Percentiles rank a stretch among this genome's conserved stretches.
These are phyloP conservation scores for Pilasporangium apinafurcum DNA, from an alignment of 352 stramenopile genomes.

Conservation along the genomic window DNA sequence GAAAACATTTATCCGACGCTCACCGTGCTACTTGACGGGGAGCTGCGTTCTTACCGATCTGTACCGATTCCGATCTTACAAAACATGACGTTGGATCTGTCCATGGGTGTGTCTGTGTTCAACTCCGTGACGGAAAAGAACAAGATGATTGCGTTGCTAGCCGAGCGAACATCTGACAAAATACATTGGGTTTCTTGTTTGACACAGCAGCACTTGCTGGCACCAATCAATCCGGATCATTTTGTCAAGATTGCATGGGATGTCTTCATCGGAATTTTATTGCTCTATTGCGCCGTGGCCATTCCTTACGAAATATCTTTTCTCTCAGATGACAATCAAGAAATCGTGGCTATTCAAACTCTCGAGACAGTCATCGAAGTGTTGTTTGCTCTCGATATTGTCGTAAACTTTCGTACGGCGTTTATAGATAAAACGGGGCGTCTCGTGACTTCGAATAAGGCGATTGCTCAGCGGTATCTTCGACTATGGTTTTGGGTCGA, in stretches of 20 bases:
- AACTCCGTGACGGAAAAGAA: conserved; percentile 67
- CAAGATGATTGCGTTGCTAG: conserved; percentile 56
- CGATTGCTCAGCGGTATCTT: conserved; percentile 44
- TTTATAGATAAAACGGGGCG: conserved; percentile 28
- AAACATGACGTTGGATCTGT: conserved; percentile 59
- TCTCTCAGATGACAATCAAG: conserved; percentile 13
- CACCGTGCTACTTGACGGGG: conserved; percentile 55
- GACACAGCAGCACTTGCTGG: conserved; percentile 18
- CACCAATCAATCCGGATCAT: conserved; percentile 42
- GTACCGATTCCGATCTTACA: conserved; percentile 54
- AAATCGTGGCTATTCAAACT: conserved; percentile 8
- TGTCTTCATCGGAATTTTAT: conserved; percentile 22
- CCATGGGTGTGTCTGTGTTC: conserved; percentile 73
- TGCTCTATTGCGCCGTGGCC: conserved; percentile 47
- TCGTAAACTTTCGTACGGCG: conserved; percentile 48
- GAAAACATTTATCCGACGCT: conserved; percentile 69
- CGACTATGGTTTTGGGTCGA: conserved; percentile 70
- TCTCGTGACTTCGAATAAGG: conserved; percentile 11
- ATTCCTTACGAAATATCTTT: conserved; percentile 69
- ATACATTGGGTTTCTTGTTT: too few species aligned
- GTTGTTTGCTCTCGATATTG: conserved; percentile 46
- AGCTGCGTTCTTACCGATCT: conserved; percentile 49
- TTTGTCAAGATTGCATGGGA: conserved; percentile 50
- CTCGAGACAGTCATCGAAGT: conserved; percentile 41
- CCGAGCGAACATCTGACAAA: conserved; percentile 21